These are phyloP conservation scores for Alnus rubra DNA, from an alignment of 306 rosid species.

Conservation along the genomic window DNA sequence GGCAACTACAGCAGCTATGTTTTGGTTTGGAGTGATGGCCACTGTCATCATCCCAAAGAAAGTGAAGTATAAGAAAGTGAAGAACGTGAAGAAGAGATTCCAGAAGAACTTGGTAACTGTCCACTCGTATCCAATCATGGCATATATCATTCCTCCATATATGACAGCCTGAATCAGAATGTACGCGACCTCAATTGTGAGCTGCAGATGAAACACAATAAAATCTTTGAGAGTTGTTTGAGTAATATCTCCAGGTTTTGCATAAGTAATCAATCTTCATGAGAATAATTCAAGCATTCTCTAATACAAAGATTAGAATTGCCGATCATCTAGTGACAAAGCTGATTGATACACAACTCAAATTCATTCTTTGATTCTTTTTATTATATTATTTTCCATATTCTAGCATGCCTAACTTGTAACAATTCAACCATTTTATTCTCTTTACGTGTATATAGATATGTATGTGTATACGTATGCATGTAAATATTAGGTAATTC, in stretches of 20 bases:
- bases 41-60: slow-evolving; percentile 90
- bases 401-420: no score
- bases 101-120: slow-evolving; percentile 62
- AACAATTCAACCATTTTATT: no score
- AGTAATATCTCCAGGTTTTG: slow-evolving; percentile 41
- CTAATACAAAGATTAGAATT: no score
- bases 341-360: no score
- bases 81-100: slow-evolving; percentile 82
- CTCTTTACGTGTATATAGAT: no score
- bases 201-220: slow-evolving; percentile 41
- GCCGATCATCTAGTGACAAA: no score
- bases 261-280: slow-evolving; percentile 14
- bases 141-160: slow-evolving; percentile 65
- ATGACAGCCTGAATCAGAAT: slow-evolving; percentile 57
- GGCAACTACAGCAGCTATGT: slow-evolving; percentile 60
- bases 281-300: no score
- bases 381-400: no score
- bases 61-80: slow-evolving; percentile 72
- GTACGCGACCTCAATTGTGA: slow-evolving; percentile 73
- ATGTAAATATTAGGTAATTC: no score
- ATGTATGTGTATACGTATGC: no score
- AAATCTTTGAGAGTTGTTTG: no score
- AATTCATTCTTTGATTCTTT: no score
- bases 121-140: slow-evolving; percentile 68
- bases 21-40: slow-evolving; percentile 73